These are phyloP conservation scores for Pyrenophora teres DNA, from an alignment of 2,329 filamentous ascomycete genomes.

Conservation along the genomic window DNA sequence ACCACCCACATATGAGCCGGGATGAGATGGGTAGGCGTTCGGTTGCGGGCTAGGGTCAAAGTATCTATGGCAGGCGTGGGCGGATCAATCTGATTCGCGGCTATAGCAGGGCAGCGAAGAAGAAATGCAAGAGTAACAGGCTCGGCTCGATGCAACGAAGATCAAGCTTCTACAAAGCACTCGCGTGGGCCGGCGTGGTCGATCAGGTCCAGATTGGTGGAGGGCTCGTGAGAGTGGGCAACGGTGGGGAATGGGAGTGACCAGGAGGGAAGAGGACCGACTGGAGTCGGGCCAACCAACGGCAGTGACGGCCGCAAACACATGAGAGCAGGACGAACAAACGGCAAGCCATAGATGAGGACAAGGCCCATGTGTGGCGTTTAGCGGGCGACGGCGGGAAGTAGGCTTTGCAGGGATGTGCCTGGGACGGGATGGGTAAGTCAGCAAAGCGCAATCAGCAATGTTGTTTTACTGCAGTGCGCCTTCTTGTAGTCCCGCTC, in stretches of 20 bases:
- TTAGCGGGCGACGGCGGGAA: slow-evolving; percentile 38
- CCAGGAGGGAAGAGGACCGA: slow-evolving; percentile 45
- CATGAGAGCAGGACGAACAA: slow-evolving; percentile 39
- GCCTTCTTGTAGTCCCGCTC: slow-evolving; percentile 39
- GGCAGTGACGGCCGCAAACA: slow-evolving; percentile 37
- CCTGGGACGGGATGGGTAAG: slow-evolving; percentile 36
- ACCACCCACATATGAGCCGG: slow-evolving; percentile 44
- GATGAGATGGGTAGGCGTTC: slow-evolving; percentile 39
- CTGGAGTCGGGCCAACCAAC: slow-evolving; percentile 41
- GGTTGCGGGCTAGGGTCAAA: slow-evolving; percentile 40
- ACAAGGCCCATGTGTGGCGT: slow-evolving; percentile 47
- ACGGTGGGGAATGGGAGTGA: slow-evolving; percentile 40
- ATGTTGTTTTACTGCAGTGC: slow-evolving; percentile 30
- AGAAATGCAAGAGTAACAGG: slow-evolving; percentile 34
- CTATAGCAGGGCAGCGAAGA: slow-evolving; percentile 39
- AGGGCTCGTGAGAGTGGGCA: slow-evolving; percentile 36
- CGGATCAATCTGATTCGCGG: slow-evolving; percentile 43
- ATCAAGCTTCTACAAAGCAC: slow-evolving; percentile 42
- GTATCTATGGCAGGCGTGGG: slow-evolving; percentile 40
- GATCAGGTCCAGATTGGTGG: slow-evolving; percentile 41
- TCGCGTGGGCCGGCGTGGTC: slow-evolving; percentile 43
- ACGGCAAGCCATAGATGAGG: slow-evolving; percentile 41
- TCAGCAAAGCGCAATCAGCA: slow-evolving; percentile 42
- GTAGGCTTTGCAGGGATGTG: slow-evolving; percentile 41
- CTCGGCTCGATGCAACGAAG: slow-evolving; percentile 39